Conservation (phyloP, 192 early-diverging fungal genomes). For the Helicostylum pulchrum region DNA sequence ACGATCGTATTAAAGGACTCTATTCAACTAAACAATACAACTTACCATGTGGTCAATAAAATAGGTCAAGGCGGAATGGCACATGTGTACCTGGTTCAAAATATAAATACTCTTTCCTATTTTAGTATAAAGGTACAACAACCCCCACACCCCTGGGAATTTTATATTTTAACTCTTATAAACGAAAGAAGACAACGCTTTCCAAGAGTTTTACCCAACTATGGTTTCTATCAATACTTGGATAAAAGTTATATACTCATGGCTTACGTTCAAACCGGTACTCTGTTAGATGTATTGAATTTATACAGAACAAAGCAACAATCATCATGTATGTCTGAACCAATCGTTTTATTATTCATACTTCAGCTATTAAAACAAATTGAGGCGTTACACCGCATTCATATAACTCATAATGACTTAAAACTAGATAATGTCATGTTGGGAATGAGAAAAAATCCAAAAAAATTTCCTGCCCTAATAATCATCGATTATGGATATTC, state of each 20-base stretch:
- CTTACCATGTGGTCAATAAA: background rate
- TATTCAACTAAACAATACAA: no score
- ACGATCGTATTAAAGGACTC: background rate
- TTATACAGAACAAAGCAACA: background rate
- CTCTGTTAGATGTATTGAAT: constrained; percentile 27
- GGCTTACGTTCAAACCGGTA: constrained; percentile 20
- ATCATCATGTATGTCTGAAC: constrained; percentile 22
- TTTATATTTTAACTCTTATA: constrained; percentile 30
- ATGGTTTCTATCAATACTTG: constrained; percentile 17
- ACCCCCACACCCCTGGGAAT: constrained; percentile 30
- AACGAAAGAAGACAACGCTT: background rate
- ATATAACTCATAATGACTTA: constrained; percentile 37
- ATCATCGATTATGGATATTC: background rate
- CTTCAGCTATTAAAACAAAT: constrained; percentile 24
- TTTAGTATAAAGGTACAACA: constrained; percentile 27
- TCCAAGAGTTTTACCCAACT: background rate
- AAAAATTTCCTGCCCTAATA: background rate
- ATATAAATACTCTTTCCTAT: background rate
- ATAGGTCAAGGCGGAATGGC: constrained; percentile 22
- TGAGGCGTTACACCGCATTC: constrained; percentile 17
- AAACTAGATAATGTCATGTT: constrained; percentile 37
- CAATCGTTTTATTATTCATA: constrained; percentile 25
- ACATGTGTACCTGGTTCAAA: background rate
- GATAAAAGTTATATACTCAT: constrained; percentile 26
- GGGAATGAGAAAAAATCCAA: background rate